Conservation (phyloP, 305 asterid species). For the Fraxinus angustifolia region DNA sequence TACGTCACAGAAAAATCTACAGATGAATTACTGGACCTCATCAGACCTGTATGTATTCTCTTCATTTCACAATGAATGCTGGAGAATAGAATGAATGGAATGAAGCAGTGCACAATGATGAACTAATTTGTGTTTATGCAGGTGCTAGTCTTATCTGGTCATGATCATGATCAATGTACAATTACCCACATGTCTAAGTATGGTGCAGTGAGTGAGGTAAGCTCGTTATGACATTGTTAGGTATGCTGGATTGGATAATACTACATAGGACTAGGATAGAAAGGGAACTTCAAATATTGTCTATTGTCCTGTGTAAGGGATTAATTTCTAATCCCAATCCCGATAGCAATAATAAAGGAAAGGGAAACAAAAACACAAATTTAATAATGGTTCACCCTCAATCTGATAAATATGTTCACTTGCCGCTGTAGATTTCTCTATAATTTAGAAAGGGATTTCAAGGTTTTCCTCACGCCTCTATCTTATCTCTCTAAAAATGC, state of each 20-base stretch:
- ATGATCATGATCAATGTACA: conserved; percentile 96
- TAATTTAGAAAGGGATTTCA: background rate
- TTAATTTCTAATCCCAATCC: background rate
- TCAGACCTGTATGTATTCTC: conserved; percentile 67
- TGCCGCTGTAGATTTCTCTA: background rate
- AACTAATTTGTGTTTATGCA: conserved; percentile 35
- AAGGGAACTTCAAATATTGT: background rate
- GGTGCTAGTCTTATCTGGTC: conserved; percentile 89
- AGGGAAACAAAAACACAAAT: background rate
- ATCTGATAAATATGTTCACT: background rate
- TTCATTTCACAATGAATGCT: conserved; percentile 23
- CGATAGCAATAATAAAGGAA: background rate
- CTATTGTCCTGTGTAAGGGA: background rate
- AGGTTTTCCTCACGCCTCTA: background rate
- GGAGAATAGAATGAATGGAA: conserved; percentile 11
- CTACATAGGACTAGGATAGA: background rate
- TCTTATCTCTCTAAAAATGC: background rate
- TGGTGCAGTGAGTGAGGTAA: conserved; percentile 75
- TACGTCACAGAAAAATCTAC: conserved; percentile 59
- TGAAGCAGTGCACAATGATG: conserved; percentile 12
- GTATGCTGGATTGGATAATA: background rate
- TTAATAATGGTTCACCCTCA: background rate
- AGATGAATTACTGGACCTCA: conserved; percentile 49
- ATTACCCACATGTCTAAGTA: conserved; percentile 50
- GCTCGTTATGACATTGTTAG: background rate